Evolutionary conservation across 108 stramenopile genomes (phyloP).

Genomic region (Fistulifera solaris): DNA sequence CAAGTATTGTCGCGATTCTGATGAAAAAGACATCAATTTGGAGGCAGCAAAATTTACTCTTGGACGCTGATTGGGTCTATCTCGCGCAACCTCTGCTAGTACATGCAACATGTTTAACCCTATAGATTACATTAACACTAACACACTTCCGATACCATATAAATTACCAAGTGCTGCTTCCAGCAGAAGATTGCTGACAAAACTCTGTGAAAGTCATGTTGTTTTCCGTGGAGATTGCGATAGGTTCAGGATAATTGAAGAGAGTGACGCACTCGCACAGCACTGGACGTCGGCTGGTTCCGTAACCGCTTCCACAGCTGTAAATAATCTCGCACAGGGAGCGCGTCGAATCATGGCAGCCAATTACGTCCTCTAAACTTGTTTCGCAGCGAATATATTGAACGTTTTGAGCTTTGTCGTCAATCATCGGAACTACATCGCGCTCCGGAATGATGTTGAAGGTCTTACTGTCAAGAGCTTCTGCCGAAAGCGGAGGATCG

Average conservation of each 20-base stretch:
- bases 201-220: no score
- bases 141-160: no score
- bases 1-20: no score
- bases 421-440: slow-evolving; percentile 64
- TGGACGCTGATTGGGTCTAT: no score
- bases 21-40: no score
- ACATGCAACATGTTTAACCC: no score
- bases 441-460: slow-evolving; percentile 78
- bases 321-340: slow-evolving; percentile 55
- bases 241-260: slow-evolving; percentile 35
- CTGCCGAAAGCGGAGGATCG: slow-evolving; percentile 43
- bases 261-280: slow-evolving; percentile 47
- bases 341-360: slow-evolving; percentile 43
- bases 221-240: no score
- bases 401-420: slow-evolving; percentile 38
- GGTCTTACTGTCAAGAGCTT: slow-evolving; percentile 43
- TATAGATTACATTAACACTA: no score
- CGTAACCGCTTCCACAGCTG: slow-evolving; percentile 45
- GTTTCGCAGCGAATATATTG: slow-evolving; percentile 63
- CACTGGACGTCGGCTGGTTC: slow-evolving; percentile 23
- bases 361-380: slow-evolving; percentile 25
- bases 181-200: no score
- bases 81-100: no score
- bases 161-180: no score
- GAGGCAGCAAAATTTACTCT: no score